Evolutionary conservation across 176 grass and related monocot species (phyloP).

Genomic region (Triticum aestivum): IWGSC_CS_RefSeq_v2.1 NC_057798.1:609706607-609707106

Average conservation of each 20-base stretch:
- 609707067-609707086: conserved; percentile 2
- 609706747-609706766: neutral
- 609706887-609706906: neutral
- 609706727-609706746: too few species aligned
- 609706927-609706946: too few species aligned
- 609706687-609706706: neutral
- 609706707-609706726: neutral
- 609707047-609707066: neutral
- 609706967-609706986: too few species aligned
- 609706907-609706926: neutral
- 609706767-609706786: neutral
- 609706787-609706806: neutral
- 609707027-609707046: conserved; percentile 1
- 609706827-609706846: neutral
- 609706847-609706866: too few species aligned
- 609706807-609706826: neutral
- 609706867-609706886: conserved; percentile 14
- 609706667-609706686: neutral
- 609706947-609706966: too few species aligned
- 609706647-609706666: neutral
- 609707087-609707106: neutral
- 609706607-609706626: neutral
- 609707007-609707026: too few species aligned
- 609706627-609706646: neutral
- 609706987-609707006: too few species aligned